These are phyloP conservation scores for Lipomyces sp. DNA, from an alignment of 805 yeast species.

Conservation along the genomic window DNA sequence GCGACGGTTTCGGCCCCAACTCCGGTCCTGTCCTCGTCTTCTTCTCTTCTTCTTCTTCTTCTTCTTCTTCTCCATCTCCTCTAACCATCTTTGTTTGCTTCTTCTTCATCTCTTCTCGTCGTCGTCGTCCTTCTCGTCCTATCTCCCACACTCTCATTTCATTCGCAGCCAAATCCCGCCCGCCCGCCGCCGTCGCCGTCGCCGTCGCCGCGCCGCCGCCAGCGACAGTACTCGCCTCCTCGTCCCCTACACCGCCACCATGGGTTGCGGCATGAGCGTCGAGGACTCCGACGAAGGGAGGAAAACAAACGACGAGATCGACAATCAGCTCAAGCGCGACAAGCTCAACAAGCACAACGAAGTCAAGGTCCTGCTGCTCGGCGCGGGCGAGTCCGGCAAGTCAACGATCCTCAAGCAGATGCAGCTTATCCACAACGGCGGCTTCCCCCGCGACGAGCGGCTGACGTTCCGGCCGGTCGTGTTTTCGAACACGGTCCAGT, in stretches of 20 bases:
- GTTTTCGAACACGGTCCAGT: constrained; percentile 78
- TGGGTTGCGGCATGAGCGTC: constrained; percentile 33
- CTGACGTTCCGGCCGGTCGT: constrained; percentile 78
- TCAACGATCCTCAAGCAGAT: constrained; percentile 89
- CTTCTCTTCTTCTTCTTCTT: too few species aligned
- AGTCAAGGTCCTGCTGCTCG: constrained; percentile 56
- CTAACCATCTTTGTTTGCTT: too few species aligned
- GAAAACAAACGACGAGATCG: constrained; percentile 48
- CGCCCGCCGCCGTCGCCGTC: neutral
- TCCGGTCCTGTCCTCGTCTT: too few species aligned
- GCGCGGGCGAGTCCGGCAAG: constrained; percentile 94
- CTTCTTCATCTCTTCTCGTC: neutral
- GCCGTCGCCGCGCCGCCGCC: neutral
- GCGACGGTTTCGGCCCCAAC: too few species aligned
- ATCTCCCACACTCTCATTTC: neutral
- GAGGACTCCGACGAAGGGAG: constrained; percentile 36
- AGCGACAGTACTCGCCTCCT: neutral
- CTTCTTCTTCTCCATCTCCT: too few species aligned
- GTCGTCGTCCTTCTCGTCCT: constrained; percentile 1
- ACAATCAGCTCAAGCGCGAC: constrained; percentile 36
- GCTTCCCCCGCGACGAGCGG: constrained; percentile 77
- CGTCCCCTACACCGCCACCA: constrained; percentile 8
- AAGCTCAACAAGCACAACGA: constrained; percentile 22
- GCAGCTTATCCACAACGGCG: constrained; percentile 78
- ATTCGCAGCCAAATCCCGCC: neutral